Evolutionary conservation across 2,329 filamentous ascomycete genomes (phyloP), one percentile per base, ranked within the genome.

Genomic region (Xylaria sp.): DNA sequence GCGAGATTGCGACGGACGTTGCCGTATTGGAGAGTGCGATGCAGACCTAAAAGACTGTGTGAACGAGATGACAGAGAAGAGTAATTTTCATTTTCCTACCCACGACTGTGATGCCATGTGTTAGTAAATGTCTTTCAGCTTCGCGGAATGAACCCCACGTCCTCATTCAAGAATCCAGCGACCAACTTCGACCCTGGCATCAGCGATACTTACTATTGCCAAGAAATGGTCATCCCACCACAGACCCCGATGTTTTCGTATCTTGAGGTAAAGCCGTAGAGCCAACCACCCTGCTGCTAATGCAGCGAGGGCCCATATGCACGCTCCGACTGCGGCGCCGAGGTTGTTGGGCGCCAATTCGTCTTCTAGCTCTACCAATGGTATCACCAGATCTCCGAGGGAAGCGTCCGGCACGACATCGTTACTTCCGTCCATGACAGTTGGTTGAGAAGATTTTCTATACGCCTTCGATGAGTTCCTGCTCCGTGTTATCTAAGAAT

Each of bases 191-290:
- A 5, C 36, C n/a, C 6, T 25, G 28, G 25, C 15, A 23, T 41
- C n/a, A 20, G 28, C 20, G 15, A 54, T 10, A 69, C 67, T 69
- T 36, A 69, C 67, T 0, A 59, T 66, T 10, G 76, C 65, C 25
- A 80, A 72, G 28, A 79, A 65, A 59, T 75, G 72, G 61, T 80
- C 78, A 63, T 79, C 78, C 75, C 76, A 77, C 77, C 78, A 78
- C 8, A 80, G 39, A 9, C 68, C 63, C 0, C 76, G 66, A 8
- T 72, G 70, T 52, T 75, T 74, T 3, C 67, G 43, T 23, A 73
- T 25, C 58, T 79, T 79, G 68, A 74, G 75, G 62, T 75, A 75
- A 25, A 74, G 23, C 13, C 73, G 67, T 1, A 73, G 55, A 28
- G 52, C 59, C 43, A 74, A 36, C 60, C 70, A 73, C 18, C 61